Evolutionary conservation across 495 filamentous ascomycete species (phyloP).

Genomic region (Penicillium desertorum): DNA sequence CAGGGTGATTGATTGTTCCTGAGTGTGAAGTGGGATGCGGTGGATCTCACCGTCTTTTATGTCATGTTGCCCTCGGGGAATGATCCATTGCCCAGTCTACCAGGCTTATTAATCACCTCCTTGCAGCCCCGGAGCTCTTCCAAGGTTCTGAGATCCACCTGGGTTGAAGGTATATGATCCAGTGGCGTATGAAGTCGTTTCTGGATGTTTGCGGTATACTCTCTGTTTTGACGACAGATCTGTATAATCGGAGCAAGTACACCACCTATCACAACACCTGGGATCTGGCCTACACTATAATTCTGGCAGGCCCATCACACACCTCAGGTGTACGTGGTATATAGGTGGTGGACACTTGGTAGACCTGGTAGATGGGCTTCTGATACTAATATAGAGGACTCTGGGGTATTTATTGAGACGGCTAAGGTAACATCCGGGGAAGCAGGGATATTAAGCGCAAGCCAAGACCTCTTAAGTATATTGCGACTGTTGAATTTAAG

Average conservation of each 20-base stretch:
- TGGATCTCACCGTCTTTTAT: constrained; percentile 22
- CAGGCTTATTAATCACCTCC: constrained; percentile 28
- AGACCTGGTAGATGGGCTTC: background rate
- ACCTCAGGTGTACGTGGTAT: background rate
- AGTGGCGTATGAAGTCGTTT: background rate
- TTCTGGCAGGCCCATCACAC: background rate
- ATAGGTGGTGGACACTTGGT: background rate
- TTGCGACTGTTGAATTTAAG: background rate
- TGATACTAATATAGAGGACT: background rate
- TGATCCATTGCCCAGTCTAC: background rate
- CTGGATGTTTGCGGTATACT: background rate
- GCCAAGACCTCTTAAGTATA: constrained; percentile 17
- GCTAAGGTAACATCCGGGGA: background rate
- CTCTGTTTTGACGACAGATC: background rate
- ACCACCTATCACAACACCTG: background rate
- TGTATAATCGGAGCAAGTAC: background rate
- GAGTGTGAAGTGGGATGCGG: background rate
- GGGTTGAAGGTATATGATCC: background rate
- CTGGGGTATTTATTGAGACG: constrained; percentile 1
- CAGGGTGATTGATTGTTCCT: background rate
- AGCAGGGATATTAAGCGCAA: constrained; percentile 4
- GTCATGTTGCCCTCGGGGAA: background rate
- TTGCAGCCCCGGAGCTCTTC: constrained; percentile 12
- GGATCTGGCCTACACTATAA: background rate
- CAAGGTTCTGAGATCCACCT: background rate